Conservation (phyloP, 805 yeast species). For the Metschnikowia bowlesiae region DNA sequence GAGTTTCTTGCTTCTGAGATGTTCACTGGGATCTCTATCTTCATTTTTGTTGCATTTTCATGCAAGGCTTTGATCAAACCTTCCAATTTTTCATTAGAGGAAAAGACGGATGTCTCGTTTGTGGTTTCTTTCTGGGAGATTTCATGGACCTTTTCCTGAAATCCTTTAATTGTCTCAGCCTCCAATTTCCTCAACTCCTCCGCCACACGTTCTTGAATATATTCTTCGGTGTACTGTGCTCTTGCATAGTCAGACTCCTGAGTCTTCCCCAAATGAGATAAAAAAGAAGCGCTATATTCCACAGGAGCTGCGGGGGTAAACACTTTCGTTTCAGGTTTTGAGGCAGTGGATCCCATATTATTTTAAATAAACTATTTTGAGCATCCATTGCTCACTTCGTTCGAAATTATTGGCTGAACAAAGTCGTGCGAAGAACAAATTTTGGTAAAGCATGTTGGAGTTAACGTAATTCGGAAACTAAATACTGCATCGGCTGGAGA, state of each 20-base stretch:
- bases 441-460: not conserved
- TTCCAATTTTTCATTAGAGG: constrained; percentile 40
- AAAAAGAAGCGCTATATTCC: constrained; percentile 59
- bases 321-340: constrained; percentile 62
- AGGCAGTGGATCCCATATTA: constrained; percentile 56
- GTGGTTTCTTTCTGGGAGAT: constrained; percentile 35
- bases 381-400: not conserved
- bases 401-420: constrained; percentile 6
- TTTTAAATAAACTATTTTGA: not conserved
- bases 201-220: constrained; percentile 60
- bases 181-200: constrained; percentile 54
- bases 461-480: not conserved
- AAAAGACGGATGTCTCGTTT: constrained; percentile 28
- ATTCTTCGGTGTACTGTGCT: constrained; percentile 62
- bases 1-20: constrained; percentile 44
- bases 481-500: not conserved
- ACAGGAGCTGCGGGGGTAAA: constrained; percentile 65
- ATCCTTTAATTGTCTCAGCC: constrained; percentile 45
- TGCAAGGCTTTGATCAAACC: constrained; percentile 31
- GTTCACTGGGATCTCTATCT: constrained; percentile 33
- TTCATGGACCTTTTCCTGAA: constrained; percentile 46
- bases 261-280: constrained; percentile 58
- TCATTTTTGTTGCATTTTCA: constrained; percentile 31
- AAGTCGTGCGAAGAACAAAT: constrained; percentile 5
- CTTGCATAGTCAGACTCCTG: constrained; percentile 69